Evolutionary conservation across 2,329 filamentous ascomycete genomes (phyloP).

Genomic region (Lecanosticta acicola): DNA sequence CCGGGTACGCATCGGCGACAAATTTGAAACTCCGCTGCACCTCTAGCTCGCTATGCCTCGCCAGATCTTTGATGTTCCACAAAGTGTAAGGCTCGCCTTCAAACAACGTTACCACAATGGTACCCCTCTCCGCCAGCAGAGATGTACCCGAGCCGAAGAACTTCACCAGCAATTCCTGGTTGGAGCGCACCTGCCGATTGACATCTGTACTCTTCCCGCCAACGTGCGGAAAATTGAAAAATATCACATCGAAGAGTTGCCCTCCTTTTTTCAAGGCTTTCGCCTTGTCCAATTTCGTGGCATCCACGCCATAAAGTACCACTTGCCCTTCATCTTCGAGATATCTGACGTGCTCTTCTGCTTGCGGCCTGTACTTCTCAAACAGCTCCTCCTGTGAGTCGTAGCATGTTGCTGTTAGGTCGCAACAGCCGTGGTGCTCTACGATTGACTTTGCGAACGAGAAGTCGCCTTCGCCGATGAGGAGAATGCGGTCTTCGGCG

Average conservation of each 20-base stretch:
- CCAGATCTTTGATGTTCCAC: conserved; percentile 90
- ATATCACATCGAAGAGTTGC: conserved; percentile 63
- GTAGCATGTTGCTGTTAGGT: conserved; percentile 64
- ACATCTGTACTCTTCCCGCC: conserved; percentile 89
- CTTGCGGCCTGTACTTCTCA: conserved; percentile 65
- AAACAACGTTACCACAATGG: conserved; percentile 78
- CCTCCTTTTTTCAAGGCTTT: conserved; percentile 39
- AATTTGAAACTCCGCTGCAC: conserved; percentile 68
- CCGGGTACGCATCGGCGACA: conserved; percentile 60
- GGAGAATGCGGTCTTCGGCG: conserved; percentile 61
- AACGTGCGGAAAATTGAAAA: conserved; percentile 97
- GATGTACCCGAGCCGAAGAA: conserved; percentile 57
- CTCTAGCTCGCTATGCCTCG: conserved; percentile 65
- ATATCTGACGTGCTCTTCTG: conserved; percentile 52
- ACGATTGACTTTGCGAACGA: conserved; percentile 67
- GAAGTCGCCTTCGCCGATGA: conserved; percentile 74
- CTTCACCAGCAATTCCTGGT: conserved; percentile 70
- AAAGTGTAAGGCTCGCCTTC: conserved; percentile 91
- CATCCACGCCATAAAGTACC: conserved; percentile 62
- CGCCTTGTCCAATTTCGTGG: conserved; percentile 51
- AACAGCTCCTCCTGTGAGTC: conserved; percentile 57
- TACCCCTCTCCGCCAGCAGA: conserved; percentile 51
- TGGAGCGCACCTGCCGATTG: conserved; percentile 87
- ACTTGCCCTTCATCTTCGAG: conserved; percentile 44
- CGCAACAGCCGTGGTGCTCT: conserved; percentile 58